phyloP scores from a whole-genome alignment of 164 flowering plant genomes.

The Sextonia rubra region DNA sequence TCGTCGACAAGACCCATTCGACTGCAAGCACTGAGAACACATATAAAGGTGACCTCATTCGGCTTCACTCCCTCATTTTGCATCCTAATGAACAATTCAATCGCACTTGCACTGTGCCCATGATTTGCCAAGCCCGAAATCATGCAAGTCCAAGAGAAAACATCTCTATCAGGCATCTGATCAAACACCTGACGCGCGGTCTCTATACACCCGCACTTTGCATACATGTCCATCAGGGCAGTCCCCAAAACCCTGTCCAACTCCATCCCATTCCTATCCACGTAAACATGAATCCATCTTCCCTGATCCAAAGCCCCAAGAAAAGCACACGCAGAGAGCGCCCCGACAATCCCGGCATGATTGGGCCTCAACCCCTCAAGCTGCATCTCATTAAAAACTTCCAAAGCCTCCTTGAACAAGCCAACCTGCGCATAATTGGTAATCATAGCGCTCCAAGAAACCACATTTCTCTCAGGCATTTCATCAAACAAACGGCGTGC shows the following conservation, averaged over 20 bases:
- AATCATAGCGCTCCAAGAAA: constrained; percentile 61
- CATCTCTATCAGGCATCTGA: constrained; percentile 38
- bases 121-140: constrained; percentile 53
- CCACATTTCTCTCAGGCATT: constrained; percentile 56
- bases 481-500: constrained; percentile 51
- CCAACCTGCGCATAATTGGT: constrained; percentile 41
- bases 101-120: constrained; percentile 31
- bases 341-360: constrained; percentile 43
- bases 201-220: constrained; percentile 54
- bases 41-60: constrained; percentile 46
- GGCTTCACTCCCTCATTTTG: constrained; percentile 38
- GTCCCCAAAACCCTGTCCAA: constrained; percentile 46
- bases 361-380: constrained; percentile 36
- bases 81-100: constrained; percentile 43
- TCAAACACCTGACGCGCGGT: constrained; percentile 33
- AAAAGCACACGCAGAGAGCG: constrained; percentile 42
- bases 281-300: constrained; percentile 55
- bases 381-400: constrained; percentile 41
- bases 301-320: constrained; percentile 57
- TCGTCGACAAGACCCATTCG: constrained; percentile 48
- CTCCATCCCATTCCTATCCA: constrained; percentile 33
- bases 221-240: constrained; percentile 57
- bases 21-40: constrained; percentile 52
- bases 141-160: constrained; percentile 51
- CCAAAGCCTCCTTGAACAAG: constrained; percentile 37